Base-by-base conservation (phyloP, 768 basidiomycete genomes). In the Pholiota molesta region DNA sequence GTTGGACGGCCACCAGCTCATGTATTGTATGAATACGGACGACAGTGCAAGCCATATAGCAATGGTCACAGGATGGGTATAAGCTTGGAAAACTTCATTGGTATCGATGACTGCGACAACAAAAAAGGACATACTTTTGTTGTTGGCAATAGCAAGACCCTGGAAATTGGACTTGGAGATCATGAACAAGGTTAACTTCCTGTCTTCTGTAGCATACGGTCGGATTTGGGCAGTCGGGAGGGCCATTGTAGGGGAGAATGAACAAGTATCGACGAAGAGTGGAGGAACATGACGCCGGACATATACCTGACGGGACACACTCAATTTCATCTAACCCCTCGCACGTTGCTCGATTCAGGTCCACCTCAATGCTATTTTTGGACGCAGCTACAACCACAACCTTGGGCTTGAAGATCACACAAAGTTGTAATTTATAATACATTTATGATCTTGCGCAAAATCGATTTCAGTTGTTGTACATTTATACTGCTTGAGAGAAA, bases 81-180 rank as follows among this genome's bases (percentile, higher is more conserved):
- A 87, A 33, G 78, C 88, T 87, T 31, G 67, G 65, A 37, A 17
- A 23, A 28, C 19, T 55, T 62, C 62, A 60, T 49, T 42, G 60
- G 29, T 28, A 52, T 26, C 54, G 49, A 42, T 52, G 4, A 37
- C 31, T 31, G 13, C 42, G 26, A 55, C 17, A 58, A 40, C 21
- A 19, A 8, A 53, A 47, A n/a, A 37, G 5, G 17, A 47, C 45
- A 73, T 64, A 87, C 91, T 77, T 73, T 74, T 77, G 62, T 74
- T 79, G 69, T 94, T 94, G 19, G 91, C 92, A 10, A 78, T 76
- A 4, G 88, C 87, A 42, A 93, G 80, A 16, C 79, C 76, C 66
- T 90, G 89, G 82, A 93, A 86, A 40, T 81, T 80, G 14, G 86
- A 78, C 71, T 88, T 86, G 45, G 85, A 87, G 21, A 92, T 74